A percentile compares a stretch with the other conserved stretches of the same genome.
These are phyloP conservation scores for Colletotrichum spaethianum DNA, from an alignment of 2,329 filamentous ascomycete species.

Conservation along the genomic window DNA sequence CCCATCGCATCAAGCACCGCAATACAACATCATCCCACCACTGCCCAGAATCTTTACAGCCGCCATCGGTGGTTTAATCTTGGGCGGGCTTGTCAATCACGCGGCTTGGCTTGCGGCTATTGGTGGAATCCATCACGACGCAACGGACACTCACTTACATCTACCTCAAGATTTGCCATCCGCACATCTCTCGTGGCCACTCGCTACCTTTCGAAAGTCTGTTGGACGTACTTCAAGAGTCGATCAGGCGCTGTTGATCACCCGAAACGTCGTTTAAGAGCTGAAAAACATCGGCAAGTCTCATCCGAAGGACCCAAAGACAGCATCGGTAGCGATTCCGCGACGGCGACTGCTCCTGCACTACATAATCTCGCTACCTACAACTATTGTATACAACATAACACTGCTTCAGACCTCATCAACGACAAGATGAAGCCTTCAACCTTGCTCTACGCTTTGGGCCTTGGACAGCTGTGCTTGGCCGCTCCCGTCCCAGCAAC, in stretches of 20 bases:
- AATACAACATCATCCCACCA: neutral
- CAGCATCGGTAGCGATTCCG: neutral
- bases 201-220: too few species aligned
- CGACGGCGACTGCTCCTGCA: neutral
- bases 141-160: neutral
- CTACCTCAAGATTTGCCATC: too few species aligned
- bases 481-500: conserved; percentile 37
- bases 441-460: conserved; percentile 25
- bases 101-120: conserved; percentile 9
- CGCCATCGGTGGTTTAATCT: neutral
- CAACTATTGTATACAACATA: neutral
- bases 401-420: neutral
- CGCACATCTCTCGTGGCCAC: too few species aligned
- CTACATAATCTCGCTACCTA: neutral
- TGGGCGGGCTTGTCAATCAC: neutral
- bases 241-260: too few species aligned
- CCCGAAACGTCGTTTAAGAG: too few species aligned
- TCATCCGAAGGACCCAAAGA: neutral
- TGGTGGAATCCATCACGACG: neutral
- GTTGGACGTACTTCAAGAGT: too few species aligned
- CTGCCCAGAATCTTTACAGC: neutral
- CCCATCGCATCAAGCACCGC: neutral
- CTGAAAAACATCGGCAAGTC: neutral
- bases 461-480: conserved; percentile 16
- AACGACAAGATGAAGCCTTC: conserved; percentile 34